Evolutionary conservation across 1,284 basidiomycete genomes (phyloP).

Genomic region (Tilletiopsis washingtonensis): DNA sequence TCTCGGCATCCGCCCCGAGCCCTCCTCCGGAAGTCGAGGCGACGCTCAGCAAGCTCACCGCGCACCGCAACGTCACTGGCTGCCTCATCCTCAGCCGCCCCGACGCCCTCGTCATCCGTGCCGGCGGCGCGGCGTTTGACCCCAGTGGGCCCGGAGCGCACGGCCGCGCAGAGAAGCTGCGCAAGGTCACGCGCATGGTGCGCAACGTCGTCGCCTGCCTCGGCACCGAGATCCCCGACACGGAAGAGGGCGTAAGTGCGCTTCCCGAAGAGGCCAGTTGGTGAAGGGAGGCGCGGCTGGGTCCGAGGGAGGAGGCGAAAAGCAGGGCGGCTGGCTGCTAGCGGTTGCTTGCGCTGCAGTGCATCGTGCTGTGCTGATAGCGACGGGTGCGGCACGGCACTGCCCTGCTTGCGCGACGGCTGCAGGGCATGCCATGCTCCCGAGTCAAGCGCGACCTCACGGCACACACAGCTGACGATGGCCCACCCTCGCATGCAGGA

Average conservation of each 20-base stretch:
- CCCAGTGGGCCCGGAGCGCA: slow-evolving; percentile 30
- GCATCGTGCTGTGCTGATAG: too few species aligned
- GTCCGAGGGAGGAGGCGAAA: too few species aligned
- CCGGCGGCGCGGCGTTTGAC: slow-evolving; percentile 44
- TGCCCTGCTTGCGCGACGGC: too few species aligned
- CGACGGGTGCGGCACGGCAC: too few species aligned
- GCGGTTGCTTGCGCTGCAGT: too few species aligned
- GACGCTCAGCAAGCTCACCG: slow-evolving; percentile 28
- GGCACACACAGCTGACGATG: neutral
- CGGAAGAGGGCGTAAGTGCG: slow-evolving; percentile 20
- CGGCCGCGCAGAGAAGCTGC: slow-evolving; percentile 21
- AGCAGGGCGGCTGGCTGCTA: too few species aligned
- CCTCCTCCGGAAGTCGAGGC: slow-evolving; percentile 39
- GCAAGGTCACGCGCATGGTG: slow-evolving; percentile 28
- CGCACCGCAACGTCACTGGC: slow-evolving; percentile 29
- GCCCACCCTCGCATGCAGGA: slow-evolving; percentile 11
- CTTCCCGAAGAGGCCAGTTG: too few species aligned
- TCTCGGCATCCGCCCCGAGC: slow-evolving; percentile 14
- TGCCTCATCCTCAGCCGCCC: slow-evolving; percentile 31
- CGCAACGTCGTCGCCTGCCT: slow-evolving; percentile 16
- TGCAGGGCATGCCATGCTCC: too few species aligned
- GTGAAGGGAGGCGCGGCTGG: neutral
- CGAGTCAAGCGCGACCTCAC: too few species aligned
- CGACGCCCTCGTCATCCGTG: slow-evolving; percentile 37
- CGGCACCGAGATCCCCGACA: slow-evolving; percentile 13